Percentiles rank a stretch among this genome's conserved stretches.
Conservation (phyloP, 768 basidiomycete genomes). For the Lactifluus piperatus region DNA sequence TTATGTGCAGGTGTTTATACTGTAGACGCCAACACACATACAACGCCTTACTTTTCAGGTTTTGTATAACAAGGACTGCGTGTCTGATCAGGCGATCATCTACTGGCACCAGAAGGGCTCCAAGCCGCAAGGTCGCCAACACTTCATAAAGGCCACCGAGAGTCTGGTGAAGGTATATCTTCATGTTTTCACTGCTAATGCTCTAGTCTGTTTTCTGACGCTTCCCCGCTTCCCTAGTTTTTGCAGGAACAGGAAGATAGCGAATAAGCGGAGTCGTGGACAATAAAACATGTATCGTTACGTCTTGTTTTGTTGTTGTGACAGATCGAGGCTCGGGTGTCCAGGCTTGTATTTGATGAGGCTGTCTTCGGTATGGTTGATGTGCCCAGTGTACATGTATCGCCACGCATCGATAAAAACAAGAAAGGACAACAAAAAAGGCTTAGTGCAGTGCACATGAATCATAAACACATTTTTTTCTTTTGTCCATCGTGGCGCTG, state of each 20-base stretch:
- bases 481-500: neutral
- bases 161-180: constrained; percentile 73
- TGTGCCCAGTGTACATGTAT: constrained; percentile 7
- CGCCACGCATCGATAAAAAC: neutral
- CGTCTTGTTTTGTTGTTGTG: neutral
- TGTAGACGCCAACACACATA: neutral
- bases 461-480: neutral
- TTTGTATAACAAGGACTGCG: constrained; percentile 91
- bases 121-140: constrained; percentile 89
- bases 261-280: constrained; percentile 36
- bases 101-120: constrained; percentile 98
- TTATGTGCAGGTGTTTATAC: neutral
- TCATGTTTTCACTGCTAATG: neutral
- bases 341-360: neutral
- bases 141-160: constrained; percentile 86
- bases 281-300: constrained; percentile 3
- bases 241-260: constrained; percentile 83
- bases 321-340: neutral
- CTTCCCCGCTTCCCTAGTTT: constrained; percentile 58
- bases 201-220: neutral
- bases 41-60: constrained; percentile 39
- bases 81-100: constrained; percentile 93
- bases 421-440: neutral
- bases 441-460: neutral
- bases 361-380: neutral